A percentile compares a stretch with the other conserved stretches of the same genome.
These are phyloP conservation scores for Fusarium equiseti DNA, from an alignment of 2,329 filamentous ascomycete species.

Conservation along the genomic window DNA sequence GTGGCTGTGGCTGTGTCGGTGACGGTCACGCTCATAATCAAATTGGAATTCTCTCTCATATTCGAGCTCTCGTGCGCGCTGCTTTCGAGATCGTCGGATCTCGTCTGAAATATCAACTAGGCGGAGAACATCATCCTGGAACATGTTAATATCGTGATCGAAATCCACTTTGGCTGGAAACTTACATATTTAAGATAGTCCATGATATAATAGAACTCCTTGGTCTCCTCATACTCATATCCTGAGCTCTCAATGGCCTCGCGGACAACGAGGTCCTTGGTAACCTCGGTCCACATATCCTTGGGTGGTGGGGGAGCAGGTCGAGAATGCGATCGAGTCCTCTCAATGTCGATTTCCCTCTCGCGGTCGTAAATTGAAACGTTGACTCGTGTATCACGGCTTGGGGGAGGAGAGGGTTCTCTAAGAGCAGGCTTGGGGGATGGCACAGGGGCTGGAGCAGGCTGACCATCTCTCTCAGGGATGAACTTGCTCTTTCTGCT, in stretches of 20 bases:
- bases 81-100: conserved; percentile 74
- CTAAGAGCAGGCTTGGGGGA: conserved; percentile 41
- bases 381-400: conserved; percentile 52
- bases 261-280: conserved; percentile 87
- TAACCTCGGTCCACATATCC: conserved; percentile 96
- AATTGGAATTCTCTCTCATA: conserved; percentile 70
- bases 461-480: conserved; percentile 71
- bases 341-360: conserved; percentile 66
- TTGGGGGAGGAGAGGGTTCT: conserved; percentile 47
- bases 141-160: conserved; percentile 2
- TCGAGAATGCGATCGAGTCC: conserved; percentile 64
- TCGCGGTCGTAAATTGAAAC: conserved; percentile 62
- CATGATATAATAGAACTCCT: conserved; percentile 91
- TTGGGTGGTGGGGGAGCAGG: conserved; percentile 59
- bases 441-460: conserved; percentile 35
- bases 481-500: conserved; percentile 80
- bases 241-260: conserved; percentile 88
- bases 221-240: conserved; percentile 92
- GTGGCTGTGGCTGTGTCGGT: conserved; percentile 52
- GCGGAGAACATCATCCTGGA: conserved; percentile 85
- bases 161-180: conserved; percentile 40
- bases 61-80: conserved; percentile 65
- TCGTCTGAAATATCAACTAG: conserved; percentile 86
- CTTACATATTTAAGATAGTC: conserved; percentile 89
- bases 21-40: conserved; percentile 60